Base-by-base conservation (phyloP, 2,329 filamentous ascomycete genomes). In the Colletotrichum australisinense region DNA sequence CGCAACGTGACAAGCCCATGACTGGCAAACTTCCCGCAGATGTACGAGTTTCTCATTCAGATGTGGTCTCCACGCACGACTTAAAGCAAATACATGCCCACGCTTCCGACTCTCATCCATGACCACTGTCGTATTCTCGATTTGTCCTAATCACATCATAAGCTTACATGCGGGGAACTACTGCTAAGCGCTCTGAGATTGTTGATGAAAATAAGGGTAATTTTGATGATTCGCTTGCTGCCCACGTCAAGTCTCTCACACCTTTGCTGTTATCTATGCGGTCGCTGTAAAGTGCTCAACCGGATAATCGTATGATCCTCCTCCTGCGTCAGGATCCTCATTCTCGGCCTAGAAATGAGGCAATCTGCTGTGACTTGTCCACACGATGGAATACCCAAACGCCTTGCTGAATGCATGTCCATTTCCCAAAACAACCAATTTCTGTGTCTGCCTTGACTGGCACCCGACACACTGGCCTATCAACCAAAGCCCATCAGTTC, bases 341-440 rank as follows among this genome's bases (percentile, higher is more conserved):
- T 49, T 49, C 19, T 5, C 42, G 19, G 19, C 8, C 42, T 22
- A 6, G 19, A 49, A 49, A 19, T 49, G 19, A 49, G 19, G 19
- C 9, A 7, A 19, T 49, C n/a, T 49, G 42, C 8, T 49, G 42
- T 11, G 11, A 11, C 42, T 19, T 19, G 42, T 49, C 42, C 19
- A 49, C 19, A 49, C 19, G 42, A 49, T 49, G 5, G 6, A 42
- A 14, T 42, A 42, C 56, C 63, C 11, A 53, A 67, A 71, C 68
- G 69, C 69, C 65, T 69, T 72, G 69, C 65, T 69, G 28, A 49
- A 69, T 69, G 69, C 49, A 67, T 67, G 24, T 22, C 30, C 28
- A 12, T 65, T 65, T 65, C 53, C 14, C 49, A 28, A 49, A 65
- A 42, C 26, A 28, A 65, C 26, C 22, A 56, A 42, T 8, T 24